Percentiles rank a stretch among this genome's conserved stretches.
Evolutionary conservation across 495 filamentous ascomycete species (phyloP).

Genomic region (Tuber aestivum): DNA sequence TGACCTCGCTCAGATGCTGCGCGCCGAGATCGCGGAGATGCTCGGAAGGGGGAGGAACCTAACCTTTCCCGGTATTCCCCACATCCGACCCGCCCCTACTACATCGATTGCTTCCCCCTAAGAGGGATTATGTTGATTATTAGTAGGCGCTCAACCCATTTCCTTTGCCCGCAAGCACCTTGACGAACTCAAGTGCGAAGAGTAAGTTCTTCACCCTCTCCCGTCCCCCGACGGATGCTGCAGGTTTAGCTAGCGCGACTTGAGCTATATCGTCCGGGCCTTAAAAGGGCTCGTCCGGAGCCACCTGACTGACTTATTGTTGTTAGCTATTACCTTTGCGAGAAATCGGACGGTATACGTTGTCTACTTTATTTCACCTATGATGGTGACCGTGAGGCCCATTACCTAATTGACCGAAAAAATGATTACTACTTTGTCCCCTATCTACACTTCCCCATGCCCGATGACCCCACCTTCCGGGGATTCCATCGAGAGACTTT

Average conservation of each 20-base stretch:
- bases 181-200: constrained; percentile 64
- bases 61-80: constrained; percentile 56
- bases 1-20: constrained; percentile 56
- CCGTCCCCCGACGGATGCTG: not conserved
- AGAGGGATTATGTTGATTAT: not conserved
- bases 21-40: constrained; percentile 67
- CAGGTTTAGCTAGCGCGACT: not conserved
- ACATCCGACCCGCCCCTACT: not conserved
- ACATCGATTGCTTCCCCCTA: not conserved
- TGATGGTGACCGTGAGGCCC: constrained; percentile 53
- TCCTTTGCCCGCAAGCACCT: constrained; percentile 76
- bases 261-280: not conserved
- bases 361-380: constrained; percentile 83
- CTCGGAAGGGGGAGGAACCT: constrained; percentile 57
- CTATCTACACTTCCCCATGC: constrained; percentile 71
- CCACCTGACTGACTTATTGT: not conserved
- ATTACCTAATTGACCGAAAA: constrained; percentile 90
- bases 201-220: constrained; percentile 49
- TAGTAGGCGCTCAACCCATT: constrained; percentile 78
- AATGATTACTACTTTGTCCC: constrained; percentile 90
- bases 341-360: constrained; percentile 94
- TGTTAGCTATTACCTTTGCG: constrained; percentile 83
- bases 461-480: constrained; percentile 52
- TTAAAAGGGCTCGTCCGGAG: not conserved
- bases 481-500: constrained; percentile 73